Percentiles rank a stretch among this genome's conserved stretches.
phyloP scores from a whole-genome alignment of 2,329 filamentous ascomycete species.

The Penicillium sp. region DNA sequence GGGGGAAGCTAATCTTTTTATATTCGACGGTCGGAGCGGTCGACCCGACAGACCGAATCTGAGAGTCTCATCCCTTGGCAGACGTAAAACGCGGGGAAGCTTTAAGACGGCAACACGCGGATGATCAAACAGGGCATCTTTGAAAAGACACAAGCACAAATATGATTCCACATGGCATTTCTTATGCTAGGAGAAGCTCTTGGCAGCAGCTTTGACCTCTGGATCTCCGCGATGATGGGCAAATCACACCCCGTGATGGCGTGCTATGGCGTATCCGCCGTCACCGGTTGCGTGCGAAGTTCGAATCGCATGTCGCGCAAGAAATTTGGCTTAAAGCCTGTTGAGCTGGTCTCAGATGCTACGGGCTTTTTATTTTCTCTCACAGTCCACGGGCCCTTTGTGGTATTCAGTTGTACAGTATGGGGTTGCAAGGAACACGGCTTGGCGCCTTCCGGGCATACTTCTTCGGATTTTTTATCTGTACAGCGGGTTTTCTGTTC shows the following conservation, averaged over 20 bases:
- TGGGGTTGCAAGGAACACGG: slow-evolving; percentile 15
- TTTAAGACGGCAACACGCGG: background rate
- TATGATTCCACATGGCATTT: background rate
- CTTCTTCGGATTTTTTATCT: slow-evolving; percentile 27
- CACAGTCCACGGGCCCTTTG: background rate
- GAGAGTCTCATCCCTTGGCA: background rate
- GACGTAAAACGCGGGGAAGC: slow-evolving; percentile 8
- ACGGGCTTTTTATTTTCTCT: background rate
- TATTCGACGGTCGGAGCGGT: slow-evolving; percentile 20
- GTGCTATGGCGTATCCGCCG: slow-evolving; percentile 25
- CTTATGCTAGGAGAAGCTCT: background rate
- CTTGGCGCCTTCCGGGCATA: slow-evolving; percentile 25
- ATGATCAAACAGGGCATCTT: background rate
- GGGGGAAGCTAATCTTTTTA: background rate
- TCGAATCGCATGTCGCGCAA: background rate
- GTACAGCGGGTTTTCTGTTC: slow-evolving; percentile 34
- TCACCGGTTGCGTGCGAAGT: slow-evolving; percentile 21
- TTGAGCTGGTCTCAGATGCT: background rate
- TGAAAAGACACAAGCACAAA: background rate
- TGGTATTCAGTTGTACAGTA: background rate
- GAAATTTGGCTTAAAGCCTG: slow-evolving; percentile 2
- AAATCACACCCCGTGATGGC: slow-evolving; percentile 11
- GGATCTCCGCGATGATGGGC: background rate
- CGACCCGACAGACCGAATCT: slow-evolving; percentile 14
- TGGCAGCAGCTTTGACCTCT: background rate